Evolutionary conservation across 2,329 filamentous ascomycete genomes (phyloP), one percentile per base, ranked within the genome.

Genomic region (Beauveria rudraprayagi): DNA sequence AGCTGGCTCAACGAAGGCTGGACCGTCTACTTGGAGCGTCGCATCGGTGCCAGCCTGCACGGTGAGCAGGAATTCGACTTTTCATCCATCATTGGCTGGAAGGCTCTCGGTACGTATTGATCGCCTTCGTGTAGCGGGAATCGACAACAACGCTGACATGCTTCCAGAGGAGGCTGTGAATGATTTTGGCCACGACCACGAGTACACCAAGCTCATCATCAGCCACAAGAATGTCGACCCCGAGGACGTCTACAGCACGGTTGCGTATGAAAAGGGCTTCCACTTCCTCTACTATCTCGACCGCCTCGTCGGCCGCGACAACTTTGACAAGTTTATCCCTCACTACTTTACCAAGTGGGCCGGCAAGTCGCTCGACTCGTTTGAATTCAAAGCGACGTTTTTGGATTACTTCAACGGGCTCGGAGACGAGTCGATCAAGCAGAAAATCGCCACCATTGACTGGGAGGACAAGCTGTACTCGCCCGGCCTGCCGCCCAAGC

Each of bases 241-340:
- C 0, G 94, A 97, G 72, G 94, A 99, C 73, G 90, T 93, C 1
- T 99, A 97, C 77, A 95, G 90, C 66, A 89, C 85, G 28, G 81
- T 97, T 40, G 92, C 94, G 0, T 99, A 99, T 69, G 93, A 97
- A 72, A 97, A 99, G 76, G 93, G 93, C 3, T 97, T 96, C 75
- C 90, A 90, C 70, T 95, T 97, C 73, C 80, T 99, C 51, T 97
- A 92, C 74, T 87, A 92, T 68, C 85, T 99, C 16, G 94, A 99
- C 69, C 88, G 88, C 52, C 78, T 96, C 1, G 82, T 97, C 4
- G 90, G 91, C 41, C 88, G 90, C 63, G 81, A 88, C n/a, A 89
- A 89, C 71, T 99, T 94, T 77, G 91, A 97, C 79, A 89, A 86
- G 67, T 99, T 97, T 75, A 97, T 97, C 70, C 92, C 92, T 17